phyloP scores from a whole-genome alignment of 2,329 filamentous ascomycete genomes.

The Botrytis elliptica region DNA sequence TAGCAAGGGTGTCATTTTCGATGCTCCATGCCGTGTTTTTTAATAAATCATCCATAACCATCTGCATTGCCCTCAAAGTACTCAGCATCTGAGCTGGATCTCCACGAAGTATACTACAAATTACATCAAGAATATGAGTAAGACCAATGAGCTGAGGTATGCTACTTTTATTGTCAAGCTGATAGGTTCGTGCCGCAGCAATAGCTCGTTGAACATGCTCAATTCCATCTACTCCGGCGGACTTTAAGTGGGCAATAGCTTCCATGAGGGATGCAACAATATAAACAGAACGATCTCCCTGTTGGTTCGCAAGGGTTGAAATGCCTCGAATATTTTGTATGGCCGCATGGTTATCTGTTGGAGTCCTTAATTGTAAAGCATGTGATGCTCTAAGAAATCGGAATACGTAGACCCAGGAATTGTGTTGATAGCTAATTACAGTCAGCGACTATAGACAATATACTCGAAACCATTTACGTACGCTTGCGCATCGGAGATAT shows the following conservation, averaged over 20 bases:
- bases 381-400: conserved; percentile 71
- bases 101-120: conserved; percentile 62
- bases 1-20: conserved; percentile 47
- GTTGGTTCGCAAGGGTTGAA: conserved; percentile 55
- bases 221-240: conserved; percentile 62
- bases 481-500: conserved; percentile 67
- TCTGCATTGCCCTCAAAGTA: conserved; percentile 63
- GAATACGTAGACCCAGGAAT: conserved; percentile 74
- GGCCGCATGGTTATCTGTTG: conserved; percentile 60
- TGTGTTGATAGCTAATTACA: conserved; percentile 54
- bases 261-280: conserved; percentile 67
- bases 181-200: conserved; percentile 69
- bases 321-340: conserved; percentile 70
- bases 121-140: conserved; percentile 66
- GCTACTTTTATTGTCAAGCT: conserved; percentile 61
- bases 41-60: conserved; percentile 57
- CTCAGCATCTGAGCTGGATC: conserved; percentile 54
- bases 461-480: conserved; percentile 42
- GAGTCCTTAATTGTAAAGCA: conserved; percentile 59
- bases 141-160: conserved; percentile 67
- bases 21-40: conserved; percentile 37
- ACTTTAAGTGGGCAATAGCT: conserved; percentile 66
- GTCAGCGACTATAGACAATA: conserved; percentile 22
- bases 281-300: conserved; percentile 62
- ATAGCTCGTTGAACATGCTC: conserved; percentile 71